Conservation (phyloP, 176 grass and related monocot species). For the Panicum miliaceum region DNA sequence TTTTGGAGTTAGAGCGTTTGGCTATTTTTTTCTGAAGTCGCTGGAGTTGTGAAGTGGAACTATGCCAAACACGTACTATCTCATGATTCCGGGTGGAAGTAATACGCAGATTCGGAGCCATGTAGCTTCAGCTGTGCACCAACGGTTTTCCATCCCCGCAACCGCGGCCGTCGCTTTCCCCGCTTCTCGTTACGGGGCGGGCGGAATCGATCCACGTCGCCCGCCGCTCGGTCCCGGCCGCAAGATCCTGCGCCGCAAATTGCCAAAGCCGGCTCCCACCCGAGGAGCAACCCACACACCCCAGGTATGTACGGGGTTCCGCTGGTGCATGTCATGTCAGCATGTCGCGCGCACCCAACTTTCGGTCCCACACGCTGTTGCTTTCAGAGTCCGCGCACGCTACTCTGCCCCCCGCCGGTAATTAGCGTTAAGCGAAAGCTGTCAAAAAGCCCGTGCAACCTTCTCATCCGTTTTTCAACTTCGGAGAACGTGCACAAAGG, state of each 20-base stretch:
- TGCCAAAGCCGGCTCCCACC: not conserved
- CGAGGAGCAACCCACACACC: not conserved
- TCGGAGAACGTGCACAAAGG: not conserved
- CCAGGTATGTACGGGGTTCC: not conserved
- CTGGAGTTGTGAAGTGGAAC: no score
- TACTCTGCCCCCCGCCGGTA: not conserved
- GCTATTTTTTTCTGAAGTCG: no score
- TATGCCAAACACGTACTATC: no score
- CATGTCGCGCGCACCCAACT: not conserved
- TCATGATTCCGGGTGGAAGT: not conserved
- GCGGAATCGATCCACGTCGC: conserved; percentile 29
- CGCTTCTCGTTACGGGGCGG: not conserved
- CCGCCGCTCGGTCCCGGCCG: not conserved
- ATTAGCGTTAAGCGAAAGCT: not conserved
- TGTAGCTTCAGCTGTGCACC: conserved; percentile 25
- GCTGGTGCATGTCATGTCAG: not conserved
- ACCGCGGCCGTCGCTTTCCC: not conserved
- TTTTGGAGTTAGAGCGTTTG: no score
- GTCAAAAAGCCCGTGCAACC: not conserved
- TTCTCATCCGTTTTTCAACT: not conserved
- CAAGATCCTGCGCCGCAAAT: conserved; percentile 33
- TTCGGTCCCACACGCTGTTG: conserved; percentile 15
- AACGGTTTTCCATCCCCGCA: conserved; percentile 24
- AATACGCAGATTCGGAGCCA: not conserved
- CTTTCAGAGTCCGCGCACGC: conserved; percentile 40